phyloP scores from a whole-genome alignment of 345 rosid genomes.

The Salix koriyanagi region DNA sequence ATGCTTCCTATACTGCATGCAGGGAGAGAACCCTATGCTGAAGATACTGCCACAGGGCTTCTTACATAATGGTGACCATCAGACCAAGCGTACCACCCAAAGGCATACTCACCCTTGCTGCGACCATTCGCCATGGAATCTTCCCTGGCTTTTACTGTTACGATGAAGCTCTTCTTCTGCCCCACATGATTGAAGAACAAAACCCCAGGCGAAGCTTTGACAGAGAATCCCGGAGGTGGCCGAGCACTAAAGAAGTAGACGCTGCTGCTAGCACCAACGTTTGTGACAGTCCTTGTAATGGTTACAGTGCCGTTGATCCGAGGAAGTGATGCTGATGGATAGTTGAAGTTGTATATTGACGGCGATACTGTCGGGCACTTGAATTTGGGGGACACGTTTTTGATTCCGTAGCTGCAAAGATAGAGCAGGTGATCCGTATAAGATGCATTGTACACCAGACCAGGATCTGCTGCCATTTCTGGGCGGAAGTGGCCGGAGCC shows the following conservation, averaged over 20 bases:
- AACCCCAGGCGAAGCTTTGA: slow-evolving; percentile 44
- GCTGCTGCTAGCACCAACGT: slow-evolving; percentile 44
- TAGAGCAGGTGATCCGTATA: slow-evolving; percentile 50
- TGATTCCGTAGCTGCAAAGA: slow-evolving; percentile 41
- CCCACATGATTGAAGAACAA: slow-evolving; percentile 42
- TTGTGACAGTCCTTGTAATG: slow-evolving; percentile 61
- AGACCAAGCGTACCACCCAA: slow-evolving; percentile 76
- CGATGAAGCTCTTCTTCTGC: slow-evolving; percentile 51
- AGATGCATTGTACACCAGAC: slow-evolving; percentile 70
- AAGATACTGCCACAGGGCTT: slow-evolving; percentile 64
- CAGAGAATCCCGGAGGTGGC: slow-evolving; percentile 46
- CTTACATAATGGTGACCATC: slow-evolving; percentile 50
- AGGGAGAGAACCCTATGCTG: slow-evolving; percentile 20
- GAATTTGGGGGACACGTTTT: slow-evolving; percentile 19
- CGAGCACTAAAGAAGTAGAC: slow-evolving; percentile 36
- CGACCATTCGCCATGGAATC: background rate
- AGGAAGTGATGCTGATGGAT: slow-evolving; percentile 59
- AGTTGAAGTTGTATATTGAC: slow-evolving; percentile 48
- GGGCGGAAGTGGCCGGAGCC: slow-evolving; percentile 75
- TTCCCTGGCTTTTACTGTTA: slow-evolving; percentile 27
- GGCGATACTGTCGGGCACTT: slow-evolving; percentile 37
- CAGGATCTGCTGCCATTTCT: slow-evolving; percentile 62
- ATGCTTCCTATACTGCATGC: background rate
- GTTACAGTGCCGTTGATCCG: slow-evolving; percentile 31
- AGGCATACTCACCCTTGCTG: slow-evolving; percentile 41